phyloP scores from a whole-genome alignment of 352 stramenopile genomes.

The Phytophthora sp. region DNA sequence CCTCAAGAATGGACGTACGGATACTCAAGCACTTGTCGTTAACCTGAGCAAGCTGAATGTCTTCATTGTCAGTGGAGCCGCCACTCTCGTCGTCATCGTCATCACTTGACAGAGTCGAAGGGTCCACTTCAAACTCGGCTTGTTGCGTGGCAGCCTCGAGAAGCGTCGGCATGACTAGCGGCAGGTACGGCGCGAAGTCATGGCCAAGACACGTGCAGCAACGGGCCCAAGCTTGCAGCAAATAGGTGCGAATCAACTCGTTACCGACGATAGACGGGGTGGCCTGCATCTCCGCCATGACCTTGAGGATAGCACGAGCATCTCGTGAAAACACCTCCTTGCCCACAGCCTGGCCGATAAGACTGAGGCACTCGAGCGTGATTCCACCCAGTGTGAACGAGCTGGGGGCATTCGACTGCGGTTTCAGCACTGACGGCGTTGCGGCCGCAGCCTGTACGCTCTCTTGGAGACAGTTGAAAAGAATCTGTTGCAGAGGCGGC shows the following conservation, averaged over 20 bases:
- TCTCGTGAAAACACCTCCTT: constrained; percentile 75
- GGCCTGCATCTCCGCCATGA: constrained; percentile 89
- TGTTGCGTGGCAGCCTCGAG: constrained; percentile 80
- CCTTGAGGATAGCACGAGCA: constrained; percentile 76
- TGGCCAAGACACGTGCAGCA: constrained; percentile 78
- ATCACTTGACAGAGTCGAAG: constrained; percentile 49
- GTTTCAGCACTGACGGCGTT: constrained; percentile 30
- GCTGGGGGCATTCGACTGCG: constrained; percentile 42
- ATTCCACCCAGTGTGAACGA: constrained; percentile 86
- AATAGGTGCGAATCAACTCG: constrained; percentile 84
- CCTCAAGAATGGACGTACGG: constrained; percentile 80
- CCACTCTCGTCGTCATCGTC: constrained; percentile 61
- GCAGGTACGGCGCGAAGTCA: constrained; percentile 82
- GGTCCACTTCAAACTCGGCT: constrained; percentile 86
- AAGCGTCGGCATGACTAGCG: constrained; percentile 83
- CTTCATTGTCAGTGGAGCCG: constrained; percentile 61
- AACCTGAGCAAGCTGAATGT: constrained; percentile 85
- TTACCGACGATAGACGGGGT: constrained; percentile 79
- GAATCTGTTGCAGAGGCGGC: constrained; percentile 73
- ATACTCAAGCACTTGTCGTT: constrained; percentile 87
- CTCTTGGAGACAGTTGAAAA: constrained; percentile 68
- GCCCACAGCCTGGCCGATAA: constrained; percentile 80
- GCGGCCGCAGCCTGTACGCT: constrained; percentile 38
- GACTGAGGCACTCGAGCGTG: constrained; percentile 84
- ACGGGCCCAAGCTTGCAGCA: constrained; percentile 81